A percentile compares a stretch with the other conserved stretches of the same genome.
Evolutionary conservation across 2,329 filamentous ascomycete genomes (phyloP).

Genomic region (Penicillium sp.): DNA sequence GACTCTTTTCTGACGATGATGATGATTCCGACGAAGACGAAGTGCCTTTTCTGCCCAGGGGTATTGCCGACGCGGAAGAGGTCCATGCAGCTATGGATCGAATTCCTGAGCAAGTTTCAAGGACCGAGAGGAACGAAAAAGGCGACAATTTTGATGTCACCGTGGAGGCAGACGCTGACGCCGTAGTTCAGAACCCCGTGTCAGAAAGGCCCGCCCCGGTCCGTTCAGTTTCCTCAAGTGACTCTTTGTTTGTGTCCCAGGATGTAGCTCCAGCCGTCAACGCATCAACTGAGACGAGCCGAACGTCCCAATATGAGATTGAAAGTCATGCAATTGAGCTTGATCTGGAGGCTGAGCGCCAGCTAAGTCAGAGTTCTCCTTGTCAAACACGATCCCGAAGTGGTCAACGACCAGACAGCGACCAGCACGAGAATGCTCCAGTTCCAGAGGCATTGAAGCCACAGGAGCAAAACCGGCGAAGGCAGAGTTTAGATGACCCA

Average conservation of each 20-base stretch:
- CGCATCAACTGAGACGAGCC: too few species aligned
- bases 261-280: background rate
- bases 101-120: background rate
- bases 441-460: background rate
- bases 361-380: background rate
- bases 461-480: background rate
- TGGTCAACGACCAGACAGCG: background rate
- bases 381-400: background rate
- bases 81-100: background rate
- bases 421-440: background rate
- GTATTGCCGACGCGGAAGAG: background rate
- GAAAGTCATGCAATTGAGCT: background rate
- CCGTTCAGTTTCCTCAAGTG: background rate
- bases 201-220: background rate
- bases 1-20: background rate
- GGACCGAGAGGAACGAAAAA: background rate
- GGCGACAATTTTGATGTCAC: background rate
- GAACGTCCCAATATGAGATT: background rate
- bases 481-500: background rate
- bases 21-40: background rate
- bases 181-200: background rate
- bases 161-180: background rate
- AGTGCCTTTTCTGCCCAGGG: background rate
- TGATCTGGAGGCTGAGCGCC: background rate
- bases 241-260: slow-evolving; percentile 17